A percentile compares a stretch with the other conserved stretches of the same genome.
phyloP scores from a whole-genome alignment of 2,329 filamentous ascomycete genomes.

The Neophaeococcomyces mojaviensis region DNA sequence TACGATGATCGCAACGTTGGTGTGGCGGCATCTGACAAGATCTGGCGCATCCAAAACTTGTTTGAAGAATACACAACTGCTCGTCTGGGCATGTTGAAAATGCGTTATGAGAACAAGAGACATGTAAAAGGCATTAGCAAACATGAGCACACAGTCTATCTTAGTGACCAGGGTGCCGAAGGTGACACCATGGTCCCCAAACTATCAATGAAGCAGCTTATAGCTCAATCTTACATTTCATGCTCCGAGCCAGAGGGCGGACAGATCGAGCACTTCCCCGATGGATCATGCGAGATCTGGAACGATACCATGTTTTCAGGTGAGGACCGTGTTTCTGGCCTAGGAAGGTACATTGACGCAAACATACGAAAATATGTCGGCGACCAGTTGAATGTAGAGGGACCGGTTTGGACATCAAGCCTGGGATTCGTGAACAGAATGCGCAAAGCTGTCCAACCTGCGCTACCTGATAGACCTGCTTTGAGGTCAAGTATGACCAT shows the following conservation, averaged over 20 bases:
- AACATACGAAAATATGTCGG: constrained; percentile 1
- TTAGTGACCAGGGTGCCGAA: constrained; percentile 4
- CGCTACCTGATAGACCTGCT: background rate
- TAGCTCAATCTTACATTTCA: constrained; percentile 1
- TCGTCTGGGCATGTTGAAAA: background rate
- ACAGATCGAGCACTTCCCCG: constrained; percentile 5
- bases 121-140: constrained; percentile 6
- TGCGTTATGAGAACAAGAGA: constrained; percentile 4
- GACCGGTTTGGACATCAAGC: constrained; percentile 3
- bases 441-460: constrained; percentile 4
- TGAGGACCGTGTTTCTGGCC: constrained; percentile 1
- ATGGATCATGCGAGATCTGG: constrained; percentile 8
- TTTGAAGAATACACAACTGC: constrained; percentile 5
- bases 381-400: constrained; percentile 5
- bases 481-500: background rate
- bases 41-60: constrained; percentile 4
- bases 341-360: background rate
- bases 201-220: constrained; percentile 3
- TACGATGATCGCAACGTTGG: constrained; percentile 9
- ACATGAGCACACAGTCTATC: constrained; percentile 6
- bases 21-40: background rate
- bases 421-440: constrained; percentile 5
- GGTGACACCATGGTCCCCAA: constrained; percentile 5
- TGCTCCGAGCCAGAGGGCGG: constrained; percentile 6
- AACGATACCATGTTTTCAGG: constrained; percentile 8